Percentiles rank a stretch among this genome's conserved stretches.
Conservation (phyloP, 768 basidiomycete genomes). For the Collybia sordida region DNA sequence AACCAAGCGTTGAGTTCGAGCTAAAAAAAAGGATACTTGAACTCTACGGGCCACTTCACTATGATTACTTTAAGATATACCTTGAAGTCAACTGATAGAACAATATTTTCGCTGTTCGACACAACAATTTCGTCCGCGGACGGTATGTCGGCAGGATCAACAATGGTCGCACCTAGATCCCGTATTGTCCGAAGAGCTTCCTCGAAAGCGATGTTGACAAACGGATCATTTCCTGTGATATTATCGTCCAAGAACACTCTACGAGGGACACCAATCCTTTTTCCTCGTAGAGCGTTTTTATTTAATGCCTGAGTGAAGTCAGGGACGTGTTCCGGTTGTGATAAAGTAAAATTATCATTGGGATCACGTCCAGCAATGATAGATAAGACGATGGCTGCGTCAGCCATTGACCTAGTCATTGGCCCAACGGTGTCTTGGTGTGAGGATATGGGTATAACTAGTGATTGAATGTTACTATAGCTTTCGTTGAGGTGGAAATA, state of each 20-base stretch:
- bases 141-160: slow-evolving; percentile 64
- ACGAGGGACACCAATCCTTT: slow-evolving; percentile 55
- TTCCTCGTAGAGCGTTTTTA: slow-evolving; percentile 45
- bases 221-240: slow-evolving; percentile 31
- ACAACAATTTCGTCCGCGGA: slow-evolving; percentile 47
- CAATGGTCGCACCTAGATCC: slow-evolving; percentile 46
- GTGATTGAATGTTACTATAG: background rate
- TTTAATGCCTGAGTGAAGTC: slow-evolving; percentile 56
- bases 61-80: slow-evolving; percentile 22
- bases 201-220: slow-evolving; percentile 38
- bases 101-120: slow-evolving; percentile 55
- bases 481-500: background rate
- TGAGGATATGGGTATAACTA: slow-evolving; percentile 56
- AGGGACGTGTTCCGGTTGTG: slow-evolving; percentile 51
- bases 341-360: slow-evolving; percentile 53
- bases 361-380: slow-evolving; percentile 55
- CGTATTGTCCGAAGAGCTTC: slow-evolving; percentile 35
- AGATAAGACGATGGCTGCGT: slow-evolving; percentile 56
- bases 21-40: background rate
- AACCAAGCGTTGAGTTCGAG: slow-evolving; percentile 31
- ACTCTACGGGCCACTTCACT: background rate
- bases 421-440: slow-evolving; percentile 64
- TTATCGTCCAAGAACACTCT: slow-evolving; percentile 32
- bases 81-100: slow-evolving; percentile 60
- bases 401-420: slow-evolving; percentile 50